Evolutionary conservation across 257 asterid genomes (phyloP).

Genomic region (Rhazya stricta): DNA sequence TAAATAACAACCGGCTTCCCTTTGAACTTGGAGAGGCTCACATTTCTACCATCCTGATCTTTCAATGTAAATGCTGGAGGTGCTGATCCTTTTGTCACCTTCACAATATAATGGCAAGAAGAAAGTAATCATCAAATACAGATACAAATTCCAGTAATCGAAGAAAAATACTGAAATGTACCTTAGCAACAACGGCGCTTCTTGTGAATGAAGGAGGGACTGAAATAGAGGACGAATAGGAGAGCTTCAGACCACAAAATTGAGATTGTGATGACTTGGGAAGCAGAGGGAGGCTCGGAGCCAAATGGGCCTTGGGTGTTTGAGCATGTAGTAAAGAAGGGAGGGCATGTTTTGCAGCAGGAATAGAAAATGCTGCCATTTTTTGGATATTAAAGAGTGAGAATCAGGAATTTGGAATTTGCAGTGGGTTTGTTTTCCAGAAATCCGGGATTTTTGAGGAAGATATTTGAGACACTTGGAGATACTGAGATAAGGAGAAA

Average conservation of each 20-base stretch:
- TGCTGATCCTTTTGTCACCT: constrained; percentile 75
- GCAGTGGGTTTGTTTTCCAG: neutral
- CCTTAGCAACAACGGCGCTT: constrained; percentile 66
- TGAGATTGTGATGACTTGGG: constrained; percentile 62
- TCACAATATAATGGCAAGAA: constrained; percentile 7
- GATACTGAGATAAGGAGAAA: constrained; percentile 28
- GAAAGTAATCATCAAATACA: neutral
- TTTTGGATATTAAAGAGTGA: neutral
- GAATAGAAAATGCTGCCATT: constrained; percentile 68
- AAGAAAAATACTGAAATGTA: constrained; percentile 37
- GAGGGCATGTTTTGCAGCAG: constrained; percentile 35
- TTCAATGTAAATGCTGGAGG: constrained; percentile 78
- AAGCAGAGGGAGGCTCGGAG: constrained; percentile 32
- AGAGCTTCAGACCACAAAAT: constrained; percentile 60
- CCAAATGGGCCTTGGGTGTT: constrained; percentile 41
- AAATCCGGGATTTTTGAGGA: neutral
- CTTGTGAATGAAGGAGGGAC: constrained; percentile 36
- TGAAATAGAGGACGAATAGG: constrained; percentile 31
- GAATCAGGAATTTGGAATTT: neutral
- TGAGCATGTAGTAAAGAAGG: constrained; percentile 50
- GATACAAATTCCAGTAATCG: neutral
- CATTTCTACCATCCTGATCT: constrained; percentile 85
- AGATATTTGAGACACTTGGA: neutral
- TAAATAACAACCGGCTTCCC: constrained; percentile 91
- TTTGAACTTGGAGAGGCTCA: constrained; percentile 76